phyloP scores from a whole-genome alignment of 306 rosid species.

The Vigna nakashimae region DNA sequence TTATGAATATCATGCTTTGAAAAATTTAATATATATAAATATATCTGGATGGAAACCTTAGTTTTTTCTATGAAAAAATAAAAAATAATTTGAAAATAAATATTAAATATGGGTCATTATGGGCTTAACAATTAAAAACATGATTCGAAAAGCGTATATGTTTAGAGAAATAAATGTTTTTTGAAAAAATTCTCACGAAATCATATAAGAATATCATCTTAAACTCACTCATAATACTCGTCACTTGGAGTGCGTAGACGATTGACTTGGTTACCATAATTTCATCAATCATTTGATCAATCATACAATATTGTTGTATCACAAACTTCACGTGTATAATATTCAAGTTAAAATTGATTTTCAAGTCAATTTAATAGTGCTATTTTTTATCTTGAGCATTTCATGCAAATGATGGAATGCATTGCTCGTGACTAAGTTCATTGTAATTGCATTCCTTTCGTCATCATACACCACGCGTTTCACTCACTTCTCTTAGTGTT shows the following conservation, averaged over 20 bases:
- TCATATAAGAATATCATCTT: too few relatives aligned
- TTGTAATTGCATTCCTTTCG: not conserved
- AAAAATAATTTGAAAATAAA: not conserved
- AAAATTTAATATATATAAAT: not conserved
- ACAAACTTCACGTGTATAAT: slow-evolving; percentile 7
- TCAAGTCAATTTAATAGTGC: not conserved
- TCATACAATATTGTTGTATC: not conserved
- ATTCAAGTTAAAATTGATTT: not conserved
- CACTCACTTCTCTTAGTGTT: not conserved
- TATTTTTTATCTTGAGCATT: not conserved
- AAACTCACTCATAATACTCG: too few relatives aligned
- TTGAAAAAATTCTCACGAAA: too few relatives aligned
- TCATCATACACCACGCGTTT: not conserved
- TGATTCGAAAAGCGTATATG: too few relatives aligned
- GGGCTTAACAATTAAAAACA: not conserved
- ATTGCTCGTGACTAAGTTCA: not conserved
- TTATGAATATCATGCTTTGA: not conserved
- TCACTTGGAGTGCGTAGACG: too few relatives aligned
- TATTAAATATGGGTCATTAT: not conserved
- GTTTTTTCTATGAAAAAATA: not conserved
- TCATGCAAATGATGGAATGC: not conserved
- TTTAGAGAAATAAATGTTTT: too few relatives aligned
- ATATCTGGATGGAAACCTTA: not conserved
- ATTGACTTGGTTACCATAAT: too few relatives aligned
- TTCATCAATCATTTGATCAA: not conserved